Conservation (phyloP, 371 early-diverging fungal species). For the Mortierella sp. region DNA sequence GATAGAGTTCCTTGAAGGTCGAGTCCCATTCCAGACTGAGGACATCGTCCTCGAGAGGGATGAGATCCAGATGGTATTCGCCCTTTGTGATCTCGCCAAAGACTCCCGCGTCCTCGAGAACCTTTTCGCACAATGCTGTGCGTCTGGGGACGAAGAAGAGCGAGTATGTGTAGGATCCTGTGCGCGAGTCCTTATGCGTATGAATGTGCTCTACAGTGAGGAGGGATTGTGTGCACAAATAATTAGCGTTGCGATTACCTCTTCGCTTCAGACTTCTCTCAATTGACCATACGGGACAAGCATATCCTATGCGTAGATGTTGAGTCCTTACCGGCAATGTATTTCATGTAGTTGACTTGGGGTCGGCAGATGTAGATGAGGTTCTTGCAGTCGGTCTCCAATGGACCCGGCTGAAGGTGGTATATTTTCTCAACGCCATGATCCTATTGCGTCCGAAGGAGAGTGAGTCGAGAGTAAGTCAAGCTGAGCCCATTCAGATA, state of each 20-base stretch:
- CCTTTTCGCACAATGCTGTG: conserved; percentile 88
- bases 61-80: conserved; percentile 90
- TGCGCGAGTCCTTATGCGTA: conserved; percentile 39
- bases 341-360: conserved; percentile 80
- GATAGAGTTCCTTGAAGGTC: conserved; percentile 85
- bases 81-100: conserved; percentile 88
- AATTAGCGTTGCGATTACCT: no score
- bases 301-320: no score
- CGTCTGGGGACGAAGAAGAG: conserved; percentile 93
- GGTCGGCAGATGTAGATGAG: conserved; percentile 90
- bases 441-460: conserved; percentile 82
- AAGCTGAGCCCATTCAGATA: neutral
- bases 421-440: conserved; percentile 96
- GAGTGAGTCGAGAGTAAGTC: neutral
- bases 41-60: conserved; percentile 92
- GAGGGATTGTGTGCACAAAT: no score
- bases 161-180: conserved; percentile 61
- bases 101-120: conserved; percentile 92
- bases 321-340: conserved; percentile 80
- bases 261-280: neutral
- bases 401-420: conserved; percentile 75
- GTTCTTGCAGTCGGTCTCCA: conserved; percentile 78
- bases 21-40: conserved; percentile 90
- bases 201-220: conserved; percentile 47
- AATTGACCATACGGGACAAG: neutral